phyloP scores from a whole-genome alignment of 2,329 filamentous ascomycete species.

The Fusarium goolgardi region DNA sequence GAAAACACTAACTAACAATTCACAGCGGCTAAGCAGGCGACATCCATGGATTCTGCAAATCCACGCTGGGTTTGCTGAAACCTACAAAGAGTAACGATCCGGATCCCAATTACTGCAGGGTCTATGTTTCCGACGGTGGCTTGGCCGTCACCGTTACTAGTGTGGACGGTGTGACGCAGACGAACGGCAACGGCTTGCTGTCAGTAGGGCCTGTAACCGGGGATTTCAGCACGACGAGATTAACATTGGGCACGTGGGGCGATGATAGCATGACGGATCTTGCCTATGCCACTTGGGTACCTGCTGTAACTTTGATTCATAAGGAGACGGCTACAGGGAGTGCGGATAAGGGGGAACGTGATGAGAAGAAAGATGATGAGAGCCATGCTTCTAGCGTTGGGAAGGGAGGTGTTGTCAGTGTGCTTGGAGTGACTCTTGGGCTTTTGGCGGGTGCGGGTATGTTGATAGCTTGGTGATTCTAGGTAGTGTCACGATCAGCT shows the following conservation, averaged over 20 bases:
- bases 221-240: accelerated
- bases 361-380: not conserved
- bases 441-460: constrained; percentile 14
- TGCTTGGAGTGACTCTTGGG: constrained; percentile 6
- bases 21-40: constrained; percentile 9
- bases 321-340: not conserved
- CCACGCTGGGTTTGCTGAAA: not conserved
- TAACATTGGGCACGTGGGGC: not conserved
- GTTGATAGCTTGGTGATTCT: not conserved
- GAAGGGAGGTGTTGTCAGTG: not conserved
- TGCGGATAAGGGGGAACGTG: not conserved
- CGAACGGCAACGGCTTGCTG: accelerated
- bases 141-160: not conserved
- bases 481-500: not conserved
- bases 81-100: not conserved
- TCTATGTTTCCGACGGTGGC: not conserved
- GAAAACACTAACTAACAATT: accelerated
- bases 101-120: not conserved
- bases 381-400: not conserved
- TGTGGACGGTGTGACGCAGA: not conserved
- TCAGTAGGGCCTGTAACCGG: not conserved
- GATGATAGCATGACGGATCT: accelerated
- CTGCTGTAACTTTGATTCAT: constrained; percentile 8
- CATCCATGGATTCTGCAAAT: not conserved
- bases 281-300: constrained; percentile 6